These are phyloP conservation scores for Curvularia sp. DNA, from an alignment of 2,329 filamentous ascomycete species.

Conservation along the genomic window DNA sequence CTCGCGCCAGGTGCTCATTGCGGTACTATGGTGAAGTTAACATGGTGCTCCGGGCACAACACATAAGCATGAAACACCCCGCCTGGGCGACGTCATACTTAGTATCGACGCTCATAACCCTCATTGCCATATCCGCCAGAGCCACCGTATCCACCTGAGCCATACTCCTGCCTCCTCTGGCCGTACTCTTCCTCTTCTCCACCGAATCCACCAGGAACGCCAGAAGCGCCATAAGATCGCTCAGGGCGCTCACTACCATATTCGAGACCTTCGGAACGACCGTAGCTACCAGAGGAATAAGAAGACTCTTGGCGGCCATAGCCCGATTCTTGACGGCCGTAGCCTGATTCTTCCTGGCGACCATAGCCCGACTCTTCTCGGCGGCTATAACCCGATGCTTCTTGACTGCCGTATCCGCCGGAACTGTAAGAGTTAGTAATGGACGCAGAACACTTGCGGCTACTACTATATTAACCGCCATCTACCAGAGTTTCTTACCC, in stretches of 20 bases:
- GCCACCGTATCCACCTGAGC: constrained; percentile 25
- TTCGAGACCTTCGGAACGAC: constrained; percentile 19
- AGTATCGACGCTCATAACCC: constrained; percentile 31
- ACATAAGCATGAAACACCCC: neutral
- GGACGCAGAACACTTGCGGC: constrained; percentile 1
- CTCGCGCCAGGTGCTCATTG: neutral
- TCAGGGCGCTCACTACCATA: constrained; percentile 22
- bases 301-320: constrained; percentile 6
- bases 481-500: constrained; percentile 10
- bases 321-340: constrained; percentile 9
- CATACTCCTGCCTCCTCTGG: constrained; percentile 26
- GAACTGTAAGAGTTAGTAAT: constrained; percentile 9
- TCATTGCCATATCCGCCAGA: constrained; percentile 27
- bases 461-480: constrained; percentile 1
- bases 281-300: constrained; percentile 23
- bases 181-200: constrained; percentile 26
- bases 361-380: constrained; percentile 15
- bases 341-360: constrained; percentile 14
- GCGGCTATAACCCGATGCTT: constrained; percentile 14
- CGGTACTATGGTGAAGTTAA: constrained; percentile 6
- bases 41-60: constrained; percentile 9
- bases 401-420: constrained; percentile 16
- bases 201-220: constrained; percentile 23
- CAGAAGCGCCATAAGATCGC: constrained; percentile 19
- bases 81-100: neutral